Evolutionary conservation across 2,329 filamentous ascomycete species (phyloP).

Genomic region (Claviceps monticola): DNA sequence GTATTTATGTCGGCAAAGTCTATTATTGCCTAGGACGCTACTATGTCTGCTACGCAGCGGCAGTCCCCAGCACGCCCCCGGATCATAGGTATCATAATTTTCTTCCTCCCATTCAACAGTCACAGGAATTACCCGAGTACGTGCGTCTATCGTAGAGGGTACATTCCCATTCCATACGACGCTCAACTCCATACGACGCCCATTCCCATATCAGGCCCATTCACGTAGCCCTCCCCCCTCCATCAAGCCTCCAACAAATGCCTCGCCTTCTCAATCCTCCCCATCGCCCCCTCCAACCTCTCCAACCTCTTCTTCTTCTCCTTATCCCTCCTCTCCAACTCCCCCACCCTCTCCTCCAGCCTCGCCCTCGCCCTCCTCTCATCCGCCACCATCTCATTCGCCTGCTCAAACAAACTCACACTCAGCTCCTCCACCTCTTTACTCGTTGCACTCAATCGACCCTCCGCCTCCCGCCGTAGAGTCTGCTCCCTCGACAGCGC

Average conservation of each 20-base stretch:
- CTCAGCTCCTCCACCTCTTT: slow-evolving; percentile 68
- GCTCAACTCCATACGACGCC: no score
- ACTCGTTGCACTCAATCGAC: slow-evolving; percentile 49
- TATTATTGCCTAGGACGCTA: no score
- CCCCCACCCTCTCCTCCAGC: slow-evolving; percentile 55
- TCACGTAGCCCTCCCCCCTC: no score
- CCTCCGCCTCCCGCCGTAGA: slow-evolving; percentile 55
- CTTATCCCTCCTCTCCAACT: slow-evolving; percentile 54
- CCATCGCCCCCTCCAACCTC: slow-evolving; percentile 55
- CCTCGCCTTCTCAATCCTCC: slow-evolving; percentile 56
- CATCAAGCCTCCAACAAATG: slow-evolving; percentile 34
- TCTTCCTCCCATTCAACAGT: no score
- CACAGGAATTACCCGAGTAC: no score
- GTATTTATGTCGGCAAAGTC: no score
- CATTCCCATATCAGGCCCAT: no score
- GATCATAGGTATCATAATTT: no score
- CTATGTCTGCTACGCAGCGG: no score
- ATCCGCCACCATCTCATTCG: slow-evolving; percentile 74
- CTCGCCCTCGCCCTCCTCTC: slow-evolving; percentile 58
- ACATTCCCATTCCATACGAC: no score
- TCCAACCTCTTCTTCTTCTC: slow-evolving; percentile 59
- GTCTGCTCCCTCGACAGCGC: slow-evolving; percentile 53
- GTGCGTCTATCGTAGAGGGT: no score
- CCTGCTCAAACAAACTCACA: slow-evolving; percentile 63
- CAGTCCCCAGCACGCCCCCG: no score